Percentiles rank a stretch among this genome's conserved stretches.
phyloP scores from a whole-genome alignment of 352 stramenopile genomes.

The Phytophthora litchii region DNA sequence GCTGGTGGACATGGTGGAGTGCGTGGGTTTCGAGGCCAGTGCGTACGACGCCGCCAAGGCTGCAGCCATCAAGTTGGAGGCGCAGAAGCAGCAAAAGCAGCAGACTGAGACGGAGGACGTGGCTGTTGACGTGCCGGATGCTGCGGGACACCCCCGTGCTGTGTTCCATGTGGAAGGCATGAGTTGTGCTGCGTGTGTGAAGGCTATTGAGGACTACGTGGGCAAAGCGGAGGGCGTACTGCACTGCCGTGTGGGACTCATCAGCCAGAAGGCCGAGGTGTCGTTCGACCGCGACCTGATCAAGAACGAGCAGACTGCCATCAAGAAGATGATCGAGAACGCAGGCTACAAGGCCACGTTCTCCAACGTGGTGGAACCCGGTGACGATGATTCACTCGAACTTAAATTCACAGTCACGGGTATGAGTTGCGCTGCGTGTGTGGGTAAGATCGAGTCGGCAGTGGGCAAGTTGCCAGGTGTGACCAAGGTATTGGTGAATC shows the following conservation, averaged over 20 bases:
- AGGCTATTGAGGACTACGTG: slow-evolving; percentile 85
- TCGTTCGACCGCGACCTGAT: slow-evolving; percentile 81
- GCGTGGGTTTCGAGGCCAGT: slow-evolving; percentile 66
- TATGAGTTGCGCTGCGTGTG: slow-evolving; percentile 68
- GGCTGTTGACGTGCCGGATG: slow-evolving; percentile 40
- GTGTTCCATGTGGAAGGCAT: slow-evolving; percentile 88
- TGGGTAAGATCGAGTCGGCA: slow-evolving; percentile 69
- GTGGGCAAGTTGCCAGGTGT: slow-evolving; percentile 76
- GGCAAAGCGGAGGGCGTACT: slow-evolving; percentile 65
- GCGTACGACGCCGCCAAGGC: slow-evolving; percentile 64
- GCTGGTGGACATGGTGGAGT: slow-evolving; percentile 81
- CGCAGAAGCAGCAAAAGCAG: slow-evolving; percentile 44
- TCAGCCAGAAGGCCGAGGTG: slow-evolving; percentile 87
- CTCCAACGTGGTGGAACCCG: slow-evolving; percentile 76
- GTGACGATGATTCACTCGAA: slow-evolving; percentile 79
- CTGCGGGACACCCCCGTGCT: slow-evolving; percentile 56
- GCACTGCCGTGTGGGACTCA: slow-evolving; percentile 81
- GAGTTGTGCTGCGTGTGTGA: slow-evolving; percentile 88
- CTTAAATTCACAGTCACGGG: slow-evolving; percentile 79
- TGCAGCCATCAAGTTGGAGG: slow-evolving; percentile 53
- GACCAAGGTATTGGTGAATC: slow-evolving; percentile 68
- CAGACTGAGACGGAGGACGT: slow-evolving; percentile 35
- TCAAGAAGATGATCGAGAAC: slow-evolving; percentile 71
- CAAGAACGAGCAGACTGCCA: slow-evolving; percentile 45
- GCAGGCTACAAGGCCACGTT: slow-evolving; percentile 83